These are phyloP conservation scores for Ensete ventricosum DNA, from an alignment of 176 grass and related monocot genomes.

Conservation along the genomic window DNA sequence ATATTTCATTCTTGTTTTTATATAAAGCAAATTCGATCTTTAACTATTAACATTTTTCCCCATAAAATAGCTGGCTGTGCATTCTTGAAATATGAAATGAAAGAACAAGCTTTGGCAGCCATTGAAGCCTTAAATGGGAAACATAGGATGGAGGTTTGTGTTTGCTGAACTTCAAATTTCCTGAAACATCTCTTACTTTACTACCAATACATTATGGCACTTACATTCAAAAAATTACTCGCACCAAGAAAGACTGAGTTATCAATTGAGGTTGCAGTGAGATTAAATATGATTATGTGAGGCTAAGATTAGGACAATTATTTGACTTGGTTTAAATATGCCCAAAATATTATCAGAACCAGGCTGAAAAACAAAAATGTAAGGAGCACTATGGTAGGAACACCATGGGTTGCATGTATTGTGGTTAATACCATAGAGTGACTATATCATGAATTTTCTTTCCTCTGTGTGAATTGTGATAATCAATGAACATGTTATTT, in stretches of 20 bases:
- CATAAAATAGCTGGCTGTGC: slow-evolving; percentile 70
- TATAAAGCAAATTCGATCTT: neutral
- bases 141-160: slow-evolving; percentile 44
- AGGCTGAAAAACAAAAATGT: too few species aligned
- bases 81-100: slow-evolving; percentile 92
- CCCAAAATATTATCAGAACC: neutral
- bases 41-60: slow-evolving; percentile 17
- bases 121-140: slow-evolving; percentile 74
- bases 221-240: too few species aligned
- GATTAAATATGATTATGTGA: neutral
- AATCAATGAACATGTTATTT: too few species aligned
- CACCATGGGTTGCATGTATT: too few species aligned
- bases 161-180: neutral
- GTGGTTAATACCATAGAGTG: too few species aligned
- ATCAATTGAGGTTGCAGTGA: neutral
- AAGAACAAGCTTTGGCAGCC: slow-evolving; percentile 89
- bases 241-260: too few species aligned
- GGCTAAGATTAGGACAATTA: neutral
- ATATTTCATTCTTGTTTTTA: neutral
- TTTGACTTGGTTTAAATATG: neutral
- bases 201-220: neutral
- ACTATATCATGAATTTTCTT: too few species aligned
- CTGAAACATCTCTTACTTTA: neutral
- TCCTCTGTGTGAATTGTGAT: too few species aligned
- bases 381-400: too few species aligned